Conservation (phyloP, 2,329 filamentous ascomycete species). For the Talaromyces albobiverticillius region DNA sequence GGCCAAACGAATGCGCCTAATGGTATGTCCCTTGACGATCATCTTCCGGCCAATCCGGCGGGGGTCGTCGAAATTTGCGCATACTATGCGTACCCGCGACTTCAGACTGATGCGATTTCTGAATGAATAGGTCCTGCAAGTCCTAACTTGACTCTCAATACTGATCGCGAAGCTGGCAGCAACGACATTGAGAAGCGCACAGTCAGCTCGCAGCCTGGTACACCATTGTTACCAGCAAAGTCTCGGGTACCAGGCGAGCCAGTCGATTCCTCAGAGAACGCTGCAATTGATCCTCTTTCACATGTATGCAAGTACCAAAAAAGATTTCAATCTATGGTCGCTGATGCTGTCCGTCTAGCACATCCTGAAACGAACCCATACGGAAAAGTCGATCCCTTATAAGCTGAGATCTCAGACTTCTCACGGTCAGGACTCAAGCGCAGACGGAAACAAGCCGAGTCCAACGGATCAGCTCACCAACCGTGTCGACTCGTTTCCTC, state of each 20-base stretch:
- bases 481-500: slow-evolving; percentile 27
- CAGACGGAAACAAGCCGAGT: slow-evolving; percentile 21
- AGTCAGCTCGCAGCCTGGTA: slow-evolving; percentile 11
- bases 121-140: neutral
- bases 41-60: too few relatives aligned
- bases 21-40: slow-evolving; percentile 5
- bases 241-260: slow-evolving; percentile 8
- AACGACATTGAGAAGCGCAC: slow-evolving; percentile 16
- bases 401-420: slow-evolving; percentile 37
- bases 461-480: slow-evolving; percentile 27
- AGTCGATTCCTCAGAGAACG: slow-evolving; percentile 37
- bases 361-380: slow-evolving; percentile 66
- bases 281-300: slow-evolving; percentile 64
- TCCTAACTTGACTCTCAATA: neutral
- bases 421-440: slow-evolving; percentile 40
- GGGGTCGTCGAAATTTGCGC: too few relatives aligned
- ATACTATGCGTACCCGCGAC: too few relatives aligned
- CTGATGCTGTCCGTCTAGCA: slow-evolving; percentile 42
- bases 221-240: slow-evolving; percentile 23
- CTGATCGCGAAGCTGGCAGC: neutral
- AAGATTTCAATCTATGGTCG: slow-evolving; percentile 5
- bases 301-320: slow-evolving; percentile 52
- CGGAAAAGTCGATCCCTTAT: slow-evolving; percentile 55
- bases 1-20: neutral
- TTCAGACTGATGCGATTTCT: neutral